Base-by-base conservation (phyloP, 164 flowering plant species). In the Saururus chinensis region DNA sequence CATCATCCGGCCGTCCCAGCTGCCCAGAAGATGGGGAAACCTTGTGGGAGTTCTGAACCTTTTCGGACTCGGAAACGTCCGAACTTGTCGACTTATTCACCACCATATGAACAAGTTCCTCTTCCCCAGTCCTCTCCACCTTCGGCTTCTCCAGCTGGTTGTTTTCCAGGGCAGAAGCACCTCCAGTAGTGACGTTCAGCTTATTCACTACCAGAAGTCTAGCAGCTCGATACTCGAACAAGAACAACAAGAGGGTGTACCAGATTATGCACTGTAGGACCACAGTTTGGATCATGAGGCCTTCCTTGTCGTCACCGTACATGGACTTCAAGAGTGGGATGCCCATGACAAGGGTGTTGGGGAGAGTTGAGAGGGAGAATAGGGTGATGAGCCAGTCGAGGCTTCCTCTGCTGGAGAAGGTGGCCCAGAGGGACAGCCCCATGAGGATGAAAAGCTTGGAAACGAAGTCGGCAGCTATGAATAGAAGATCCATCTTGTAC, bases 261-360 rank as follows among this genome's bases (percentile, higher is more conserved):
- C 81, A 78, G 49, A 75, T 67, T 19, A 76, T 60, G 60, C 79
- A 67, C 64, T 79, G 82, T 10, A 79, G 51, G 4, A 74, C 74
- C 56, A 74, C 77, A 25, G 67, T 58, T 54, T 79, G 82, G 49
- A 76, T 61, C 74, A 76, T 74, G 7, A 79, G 63, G 9, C 49
- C 60, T 14, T 68, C 71, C 66, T 66, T 57, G 52, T 66, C 71
- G 49, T 66, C 71, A 9, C 79, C 77, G 53, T 78, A 78, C 81
- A 78, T 78, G 66, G 77, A 56, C 58, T 67, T 69, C 42, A 78
- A 11, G 11, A 75, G 70, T 1, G 81, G 81, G 66, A 75, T 70
- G 4, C 81, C 81, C 75, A 78, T 69, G 24, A 78, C 74, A 13
- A 78, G 70, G 13, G 81, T 75, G 68, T 78, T 78, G 3, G 81